Conservation (phyloP, 139 green algal species). For the Yamagishiella unicocca region DNA sequence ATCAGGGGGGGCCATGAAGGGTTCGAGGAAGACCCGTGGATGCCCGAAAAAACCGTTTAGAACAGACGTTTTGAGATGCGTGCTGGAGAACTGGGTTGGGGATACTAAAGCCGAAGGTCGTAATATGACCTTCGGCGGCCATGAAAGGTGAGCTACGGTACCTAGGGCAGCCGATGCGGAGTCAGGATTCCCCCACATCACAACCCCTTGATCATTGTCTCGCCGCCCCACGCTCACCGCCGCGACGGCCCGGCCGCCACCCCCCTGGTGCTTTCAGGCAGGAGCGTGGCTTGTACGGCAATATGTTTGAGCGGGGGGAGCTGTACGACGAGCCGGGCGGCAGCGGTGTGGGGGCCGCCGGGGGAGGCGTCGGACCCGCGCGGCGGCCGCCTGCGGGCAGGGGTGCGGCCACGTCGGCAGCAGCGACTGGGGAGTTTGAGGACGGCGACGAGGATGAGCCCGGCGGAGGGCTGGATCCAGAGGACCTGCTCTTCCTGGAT, state of each 20-base stretch:
- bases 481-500: conserved; percentile 24
- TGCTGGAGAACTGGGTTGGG: too few species aligned
- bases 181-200: background rate
- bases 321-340: conserved; percentile 24
- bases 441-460: background rate
- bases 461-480: background rate
- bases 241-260: background rate
- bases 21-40: too few species aligned
- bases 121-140: background rate
- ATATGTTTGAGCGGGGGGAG: conserved; percentile 21
- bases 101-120: too few species aligned
- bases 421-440: background rate
- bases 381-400: background rate
- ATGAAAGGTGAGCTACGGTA: background rate
- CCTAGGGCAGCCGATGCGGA: background rate
- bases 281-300: conserved; percentile 33
- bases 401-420: background rate
- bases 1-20: too few species aligned
- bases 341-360: background rate
- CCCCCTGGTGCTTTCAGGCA: conserved; percentile 37
- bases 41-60: too few species aligned
- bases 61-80: too few species aligned
- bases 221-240: background rate
- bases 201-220: background rate
- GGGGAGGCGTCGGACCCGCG: background rate